Evolutionary conservation across 495 filamentous ascomycete genomes (phyloP).

Genomic region (Penicillium ucsense): DNA sequence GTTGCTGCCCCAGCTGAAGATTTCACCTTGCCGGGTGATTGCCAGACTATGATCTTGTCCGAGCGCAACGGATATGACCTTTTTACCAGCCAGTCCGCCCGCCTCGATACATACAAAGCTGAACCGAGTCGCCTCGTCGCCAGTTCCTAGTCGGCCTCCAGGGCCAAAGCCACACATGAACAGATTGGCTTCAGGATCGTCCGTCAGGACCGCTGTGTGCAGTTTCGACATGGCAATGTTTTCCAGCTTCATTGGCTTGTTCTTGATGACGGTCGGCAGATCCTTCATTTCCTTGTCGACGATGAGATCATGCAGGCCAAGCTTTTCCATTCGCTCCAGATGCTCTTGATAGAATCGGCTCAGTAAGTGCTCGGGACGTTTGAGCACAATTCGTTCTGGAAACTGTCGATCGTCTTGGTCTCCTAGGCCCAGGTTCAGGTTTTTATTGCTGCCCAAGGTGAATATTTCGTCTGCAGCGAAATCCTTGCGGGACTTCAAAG

Average conservation of each 20-base stretch:
- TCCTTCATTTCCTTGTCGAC: constrained; percentile 25
- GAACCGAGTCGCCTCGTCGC: constrained; percentile 81
- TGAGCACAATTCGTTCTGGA: constrained; percentile 70
- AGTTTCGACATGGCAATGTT: constrained; percentile 83
- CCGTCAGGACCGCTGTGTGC: constrained; percentile 80
- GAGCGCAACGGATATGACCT: constrained; percentile 61
- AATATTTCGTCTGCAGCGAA: constrained; percentile 77
- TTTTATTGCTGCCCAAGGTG: constrained; percentile 91
- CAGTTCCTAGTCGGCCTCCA: constrained; percentile 81
- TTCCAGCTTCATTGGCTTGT: constrained; percentile 59
- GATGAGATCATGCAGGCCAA: constrained; percentile 13
- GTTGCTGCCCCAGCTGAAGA: constrained; percentile 92
- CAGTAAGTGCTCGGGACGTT: constrained; percentile 73
- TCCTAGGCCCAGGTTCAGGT: constrained; percentile 81
- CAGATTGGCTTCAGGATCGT: constrained; percentile 84
- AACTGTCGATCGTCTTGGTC: constrained; percentile 90
- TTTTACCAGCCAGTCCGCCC: constrained; percentile 58
- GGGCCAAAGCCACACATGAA: constrained; percentile 89
- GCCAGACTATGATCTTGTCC: constrained; percentile 89
- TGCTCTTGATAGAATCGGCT: constrained; percentile 56
- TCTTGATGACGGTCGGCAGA: constrained; percentile 59
- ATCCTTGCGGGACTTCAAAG: constrained; percentile 24
- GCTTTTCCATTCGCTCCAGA: constrained; percentile 27
- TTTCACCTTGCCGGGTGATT: constrained; percentile 66
- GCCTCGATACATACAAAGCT: constrained; percentile 71